Conservation (phyloP, 1,139 yeast genomes). For the Zhuliangozyma blackwelliae region DNA sequence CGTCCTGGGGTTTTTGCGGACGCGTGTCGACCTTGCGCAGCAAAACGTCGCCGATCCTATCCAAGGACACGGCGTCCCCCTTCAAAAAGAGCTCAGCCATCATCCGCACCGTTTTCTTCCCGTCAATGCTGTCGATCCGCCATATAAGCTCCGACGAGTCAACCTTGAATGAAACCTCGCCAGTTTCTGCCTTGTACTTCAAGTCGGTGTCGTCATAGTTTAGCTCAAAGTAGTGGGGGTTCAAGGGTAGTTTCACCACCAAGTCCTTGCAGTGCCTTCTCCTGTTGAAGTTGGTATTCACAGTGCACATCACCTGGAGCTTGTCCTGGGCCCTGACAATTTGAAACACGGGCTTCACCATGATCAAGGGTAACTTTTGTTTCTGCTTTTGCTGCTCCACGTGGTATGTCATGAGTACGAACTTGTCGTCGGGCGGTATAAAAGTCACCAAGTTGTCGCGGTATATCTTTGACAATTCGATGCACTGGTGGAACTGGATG, state of each 20-base stretch:
- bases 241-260: slow-evolving; percentile 31
- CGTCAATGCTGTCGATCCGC: slow-evolving; percentile 56
- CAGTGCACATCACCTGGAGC: slow-evolving; percentile 34
- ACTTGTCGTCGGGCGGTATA: slow-evolving; percentile 46
- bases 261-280: slow-evolving; percentile 32
- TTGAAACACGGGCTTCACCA: slow-evolving; percentile 34
- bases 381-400: slow-evolving; percentile 38
- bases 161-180: slow-evolving; percentile 37
- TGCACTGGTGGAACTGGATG: slow-evolving; percentile 46
- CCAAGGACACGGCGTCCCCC: slow-evolving; percentile 4
- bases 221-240: slow-evolving; percentile 31
- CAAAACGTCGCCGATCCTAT: slow-evolving; percentile 7
- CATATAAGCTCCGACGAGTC: slow-evolving; percentile 55
- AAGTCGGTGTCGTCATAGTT: slow-evolving; percentile 30
- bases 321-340: slow-evolving; percentile 17
- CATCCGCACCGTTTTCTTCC: slow-evolving; percentile 40
- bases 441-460: slow-evolving; percentile 37
- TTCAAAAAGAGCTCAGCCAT: slow-evolving; percentile 37
- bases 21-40: not conserved
- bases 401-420: slow-evolving; percentile 35
- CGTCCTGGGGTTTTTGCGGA: not conserved
- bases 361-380: slow-evolving; percentile 32
- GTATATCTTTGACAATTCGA: slow-evolving; percentile 36
- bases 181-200: slow-evolving; percentile 40
- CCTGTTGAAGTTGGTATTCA: slow-evolving; percentile 33